Conservation (phyloP, 2,329 filamentous ascomycete species). For the Phialophora verrucosa region DNA sequence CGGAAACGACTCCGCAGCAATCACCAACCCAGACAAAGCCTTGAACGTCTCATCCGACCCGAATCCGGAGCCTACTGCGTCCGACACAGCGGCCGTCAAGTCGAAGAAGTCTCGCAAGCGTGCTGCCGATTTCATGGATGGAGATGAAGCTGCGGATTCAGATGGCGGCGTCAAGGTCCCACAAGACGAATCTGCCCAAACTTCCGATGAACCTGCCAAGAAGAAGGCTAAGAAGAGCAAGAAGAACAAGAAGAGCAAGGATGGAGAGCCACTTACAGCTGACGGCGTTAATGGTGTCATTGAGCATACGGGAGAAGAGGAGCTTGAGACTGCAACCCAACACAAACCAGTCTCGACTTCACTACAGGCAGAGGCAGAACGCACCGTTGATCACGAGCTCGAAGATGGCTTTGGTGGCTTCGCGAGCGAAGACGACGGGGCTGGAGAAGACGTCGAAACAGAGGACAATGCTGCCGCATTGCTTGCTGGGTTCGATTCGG, state of each 20-base stretch:
- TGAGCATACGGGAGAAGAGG: conserved; percentile 36
- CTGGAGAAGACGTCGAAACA: conserved; percentile 46
- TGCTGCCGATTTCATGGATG: conserved; percentile 55
- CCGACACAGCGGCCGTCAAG: conserved; percentile 45
- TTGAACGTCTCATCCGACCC: background rate
- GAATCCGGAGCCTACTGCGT: conserved; percentile 36
- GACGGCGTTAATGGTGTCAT: conserved; percentile 47
- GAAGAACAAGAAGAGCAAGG: conserved; percentile 50
- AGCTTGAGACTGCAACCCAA: conserved; percentile 33
- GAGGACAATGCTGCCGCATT: conserved; percentile 62
- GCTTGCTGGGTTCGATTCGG: conserved; percentile 62
- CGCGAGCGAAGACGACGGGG: conserved; percentile 40
- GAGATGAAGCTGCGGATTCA: conserved; percentile 46
- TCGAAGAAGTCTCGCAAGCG: conserved; percentile 55
- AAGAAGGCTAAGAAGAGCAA: conserved; percentile 36
- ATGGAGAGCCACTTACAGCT: conserved; percentile 39
- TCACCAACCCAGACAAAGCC: background rate
- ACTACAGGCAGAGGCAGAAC: conserved; percentile 39
- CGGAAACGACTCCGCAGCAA: conserved; percentile 39
- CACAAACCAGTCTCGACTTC: conserved; percentile 30
- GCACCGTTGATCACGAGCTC: conserved; percentile 37
- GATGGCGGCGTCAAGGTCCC: conserved; percentile 55
- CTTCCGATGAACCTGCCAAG: conserved; percentile 40
- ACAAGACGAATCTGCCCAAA: conserved; percentile 52
- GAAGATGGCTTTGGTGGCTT: conserved; percentile 42